Evolutionary conservation across 2,329 filamentous ascomycete species (phyloP), one percentile per base, ranked within the genome.

Genomic region (Neonectria ditissima): DNA sequence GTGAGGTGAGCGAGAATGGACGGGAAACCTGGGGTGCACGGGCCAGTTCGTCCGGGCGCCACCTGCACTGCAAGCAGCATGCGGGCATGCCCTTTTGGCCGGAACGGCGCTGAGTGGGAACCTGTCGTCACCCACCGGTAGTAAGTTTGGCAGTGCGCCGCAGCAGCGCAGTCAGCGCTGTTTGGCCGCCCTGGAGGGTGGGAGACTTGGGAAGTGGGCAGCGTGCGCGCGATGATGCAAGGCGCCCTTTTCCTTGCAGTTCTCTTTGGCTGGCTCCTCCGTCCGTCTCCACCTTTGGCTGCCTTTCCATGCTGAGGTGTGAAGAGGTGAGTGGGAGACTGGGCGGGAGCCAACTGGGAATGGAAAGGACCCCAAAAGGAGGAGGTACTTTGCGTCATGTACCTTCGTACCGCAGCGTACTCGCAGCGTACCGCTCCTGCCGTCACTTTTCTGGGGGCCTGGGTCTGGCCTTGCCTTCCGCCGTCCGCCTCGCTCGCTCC

Each of bases 181-280:
- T 26, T 4, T 6, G 4, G 4, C 4, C 24, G 24, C 24, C 24
- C 24, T 26, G 24, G 24, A 26, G 24, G 24, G 24, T 26, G 30
- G 11, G 30, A 13, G n/a, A n/a, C n/a, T n/a, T 32, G 30, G 7
- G n/a, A n/a, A 5, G 14, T n/a, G 16, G 37, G 37, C 37, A 8
- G 37, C 24, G 24, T n/a, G 24, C 24, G 37, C 37, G 37, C 45
- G 45, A 50, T 50, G 45, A 50, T 50, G 45, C n/a, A 50, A 50
- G 26, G 45, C 45, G 45, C 26, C 9, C 1, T 22, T 16, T 8
- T n/a, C n/a, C n/a, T 18, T 14, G 4, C 5, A n/a, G n/a, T n/a
- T n/a, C n/a, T n/a, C n/a, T n/a, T n/a, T n/a, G n/a, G n/a, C n/a
- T n/a, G n/a, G n/a, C n/a, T n/a, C n/a, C n/a, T n/a, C n/a, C n/a